These are phyloP conservation scores for Tagetes patula DNA, from an alignment of 129 eudicot species.

Conservation along the genomic window DNA sequence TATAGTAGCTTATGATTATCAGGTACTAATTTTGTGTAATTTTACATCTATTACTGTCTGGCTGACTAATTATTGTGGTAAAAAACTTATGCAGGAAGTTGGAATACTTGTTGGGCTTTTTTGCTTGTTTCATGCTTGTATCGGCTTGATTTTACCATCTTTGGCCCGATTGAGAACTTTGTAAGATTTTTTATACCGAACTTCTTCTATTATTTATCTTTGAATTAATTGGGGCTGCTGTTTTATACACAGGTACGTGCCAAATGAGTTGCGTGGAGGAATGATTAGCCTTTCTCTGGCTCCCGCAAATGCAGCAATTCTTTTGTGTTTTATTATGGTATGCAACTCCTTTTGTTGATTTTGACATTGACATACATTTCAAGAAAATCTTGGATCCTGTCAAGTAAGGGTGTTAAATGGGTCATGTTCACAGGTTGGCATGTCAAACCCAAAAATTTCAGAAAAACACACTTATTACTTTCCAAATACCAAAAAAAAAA, in stretches of 20 bases:
- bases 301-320: conserved; percentile 67
- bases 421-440: neutral
- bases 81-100: conserved; percentile 59
- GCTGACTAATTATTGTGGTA: neutral
- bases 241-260: conserved; percentile 66
- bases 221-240: neutral
- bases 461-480: too few relatives aligned
- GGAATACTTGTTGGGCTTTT: conserved; percentile 76
- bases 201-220: neutral
- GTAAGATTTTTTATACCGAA: conserved; percentile 36
- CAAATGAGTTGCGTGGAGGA: conserved; percentile 94
- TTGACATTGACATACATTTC: neutral
- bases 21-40: conserved; percentile 41
- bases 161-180: conserved; percentile 88
- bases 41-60: neutral
- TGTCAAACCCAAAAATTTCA: neutral
- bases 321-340: conserved; percentile 65
- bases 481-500: neutral
- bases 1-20: conserved; percentile 88
- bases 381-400: conserved; percentile 7
- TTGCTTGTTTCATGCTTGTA: conserved; percentile 76
- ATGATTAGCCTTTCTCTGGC: conserved; percentile 79
- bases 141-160: conserved; percentile 79
- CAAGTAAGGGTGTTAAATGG: neutral
- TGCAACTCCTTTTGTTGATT: conserved; percentile 12